Evolutionary conservation across 148 eudicot species (phyloP).

Genomic region (Limonium bicolor): DNA sequence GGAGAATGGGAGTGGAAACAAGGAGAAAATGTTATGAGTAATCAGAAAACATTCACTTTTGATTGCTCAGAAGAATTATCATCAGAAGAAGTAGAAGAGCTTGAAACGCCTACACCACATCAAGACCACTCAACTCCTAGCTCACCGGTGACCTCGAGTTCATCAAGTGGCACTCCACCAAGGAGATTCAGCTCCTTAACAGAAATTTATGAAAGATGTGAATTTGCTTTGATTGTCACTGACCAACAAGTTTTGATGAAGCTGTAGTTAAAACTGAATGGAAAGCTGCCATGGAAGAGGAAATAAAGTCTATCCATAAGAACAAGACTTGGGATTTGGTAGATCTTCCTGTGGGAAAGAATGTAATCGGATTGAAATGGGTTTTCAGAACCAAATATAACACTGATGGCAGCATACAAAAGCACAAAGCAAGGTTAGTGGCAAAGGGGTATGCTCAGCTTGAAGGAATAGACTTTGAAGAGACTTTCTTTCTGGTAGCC

Average conservation of each 20-base stretch:
- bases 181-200: neutral
- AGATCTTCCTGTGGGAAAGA: neutral
- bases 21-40: too few species aligned
- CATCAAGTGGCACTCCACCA: neutral
- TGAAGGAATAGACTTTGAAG: conserved; percentile 2
- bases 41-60: too few species aligned
- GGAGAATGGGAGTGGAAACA: too few species aligned
- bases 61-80: too few species aligned
- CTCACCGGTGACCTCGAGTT: too few species aligned
- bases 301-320: neutral
- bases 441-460: conserved; percentile 5
- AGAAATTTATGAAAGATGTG: neutral
- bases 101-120: too few species aligned
- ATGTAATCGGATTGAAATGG: neutral
- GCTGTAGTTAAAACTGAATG: neutral
- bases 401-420: neutral
- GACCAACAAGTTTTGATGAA: neutral
- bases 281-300: neutral
- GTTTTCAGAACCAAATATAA: neutral
- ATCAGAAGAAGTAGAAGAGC: too few species aligned
- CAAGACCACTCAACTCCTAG: too few species aligned
- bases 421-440: conserved; percentile 4
- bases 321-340: neutral
- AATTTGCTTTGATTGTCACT: neutral
- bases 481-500: neutral